Base-by-base conservation (phyloP, 352 stramenopile species). In the Pythium chondricola region DNA sequence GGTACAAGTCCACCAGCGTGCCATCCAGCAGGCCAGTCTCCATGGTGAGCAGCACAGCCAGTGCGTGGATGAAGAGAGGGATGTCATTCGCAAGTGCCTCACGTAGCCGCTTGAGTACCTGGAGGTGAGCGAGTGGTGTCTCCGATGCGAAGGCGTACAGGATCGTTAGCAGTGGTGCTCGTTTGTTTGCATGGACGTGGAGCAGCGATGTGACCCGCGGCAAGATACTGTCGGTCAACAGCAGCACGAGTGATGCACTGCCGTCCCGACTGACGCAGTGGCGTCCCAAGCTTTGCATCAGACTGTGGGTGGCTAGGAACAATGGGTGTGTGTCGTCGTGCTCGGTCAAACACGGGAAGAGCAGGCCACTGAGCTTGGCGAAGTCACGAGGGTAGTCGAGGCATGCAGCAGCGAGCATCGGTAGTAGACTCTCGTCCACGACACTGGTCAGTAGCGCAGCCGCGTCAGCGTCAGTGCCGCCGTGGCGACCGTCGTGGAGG, bases 1-100 rank as follows among this genome's bases (percentile, higher is more conserved):
- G 61, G 32, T 95, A 95, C 37, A 93, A 51, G 35, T 95, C 84
- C 21, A 85, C 61, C 10, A 95, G 57, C 16, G 74, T 79, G 14
- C 82, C 74, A 54, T 90, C 73, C 29, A 33, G 7, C 16, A 93
- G 53, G 16, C 81, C 64, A 5, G 14, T 66, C 49, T 95, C 83
- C 63, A 93, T 77, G 39, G 64, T 71, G 30, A 93, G 52, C 35
- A 89, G 48, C 14, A 93, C 72, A 3, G 74, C 64, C 0, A 95
- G 61, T 42, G 67, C 64, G 52, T 91, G 78, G 7, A 93, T 70
- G 40, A 95, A 93, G 2, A 88, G 48, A 18, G 67, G 62, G n/a
- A 89, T 81, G 22, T 90, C 63, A 27, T 81, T 51, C 0, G 52
- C 39, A 16, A 93, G 49, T 14, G 57, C 58, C 31, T 94, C 83